phyloP scores from a whole-genome alignment of 2,329 filamentous ascomycete genomes.

The Nemania serpens region DNA sequence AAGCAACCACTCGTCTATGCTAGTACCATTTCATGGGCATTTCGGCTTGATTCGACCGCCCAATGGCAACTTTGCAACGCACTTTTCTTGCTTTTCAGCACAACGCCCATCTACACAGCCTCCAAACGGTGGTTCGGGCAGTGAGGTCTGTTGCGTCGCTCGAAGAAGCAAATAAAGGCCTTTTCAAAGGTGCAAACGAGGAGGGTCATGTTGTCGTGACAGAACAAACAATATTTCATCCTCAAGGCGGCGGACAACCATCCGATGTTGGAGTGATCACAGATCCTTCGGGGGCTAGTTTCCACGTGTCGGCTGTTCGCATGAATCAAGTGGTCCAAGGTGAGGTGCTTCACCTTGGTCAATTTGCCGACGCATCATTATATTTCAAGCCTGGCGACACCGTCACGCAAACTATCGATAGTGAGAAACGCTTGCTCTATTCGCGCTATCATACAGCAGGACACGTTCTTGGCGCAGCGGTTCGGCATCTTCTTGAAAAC shows the following conservation, averaged over 20 bases:
- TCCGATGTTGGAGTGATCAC: conserved; percentile 67
- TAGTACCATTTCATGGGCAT: background rate
- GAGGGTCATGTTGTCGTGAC: conserved; percentile 64
- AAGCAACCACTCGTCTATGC: background rate
- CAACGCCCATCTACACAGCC: conserved; percentile 41
- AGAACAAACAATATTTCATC: conserved; percentile 72
- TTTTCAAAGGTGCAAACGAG: conserved; percentile 62
- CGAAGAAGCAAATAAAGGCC: conserved; percentile 53
- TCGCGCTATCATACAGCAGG: conserved; percentile 75
- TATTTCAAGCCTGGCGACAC: conserved; percentile 49
- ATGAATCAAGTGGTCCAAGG: conserved; percentile 55
- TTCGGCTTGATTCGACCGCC: background rate
- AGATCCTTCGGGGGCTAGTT: conserved; percentile 40
- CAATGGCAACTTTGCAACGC: conserved; percentile 37
- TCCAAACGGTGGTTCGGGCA: conserved; percentile 43
- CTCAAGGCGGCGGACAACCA: conserved; percentile 76
- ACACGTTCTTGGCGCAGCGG: conserved; percentile 71
- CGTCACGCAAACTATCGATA: conserved; percentile 64
- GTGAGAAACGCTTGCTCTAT: conserved; percentile 63
- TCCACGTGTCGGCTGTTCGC: conserved; percentile 62
- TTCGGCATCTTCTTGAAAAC: conserved; percentile 60
- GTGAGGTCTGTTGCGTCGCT: conserved; percentile 56
- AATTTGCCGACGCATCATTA: conserved; percentile 46
- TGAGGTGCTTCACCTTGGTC: conserved; percentile 69
- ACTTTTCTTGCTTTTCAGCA: conserved; percentile 49